A percentile compares a stretch with the other conserved stretches of the same genome.
Evolutionary conservation across 148 eudicot species (phyloP).

Genomic region (Rhododendron ferrugineum): DNA sequence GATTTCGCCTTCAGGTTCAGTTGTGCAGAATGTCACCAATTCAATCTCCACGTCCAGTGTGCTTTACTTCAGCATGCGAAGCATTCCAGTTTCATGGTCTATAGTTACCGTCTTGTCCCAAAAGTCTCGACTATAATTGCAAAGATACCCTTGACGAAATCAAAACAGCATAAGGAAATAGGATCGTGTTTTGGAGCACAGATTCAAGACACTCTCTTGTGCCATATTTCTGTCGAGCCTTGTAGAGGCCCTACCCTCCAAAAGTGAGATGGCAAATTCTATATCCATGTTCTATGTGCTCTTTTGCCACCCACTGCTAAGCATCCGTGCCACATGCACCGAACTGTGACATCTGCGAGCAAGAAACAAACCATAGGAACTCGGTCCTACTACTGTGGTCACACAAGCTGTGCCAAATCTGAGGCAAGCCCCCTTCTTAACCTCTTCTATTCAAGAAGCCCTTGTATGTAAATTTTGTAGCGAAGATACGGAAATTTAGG

Average conservation of each 20-base stretch:
- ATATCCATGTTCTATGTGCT: not conserved
- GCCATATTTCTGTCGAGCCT: not conserved
- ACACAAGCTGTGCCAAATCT: constrained; percentile 4
- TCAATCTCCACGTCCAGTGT: constrained; percentile 6
- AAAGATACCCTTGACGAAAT: not conserved
- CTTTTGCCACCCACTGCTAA: not conserved
- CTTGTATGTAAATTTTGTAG: not conserved
- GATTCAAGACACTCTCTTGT: not conserved
- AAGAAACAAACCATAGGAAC: not conserved
- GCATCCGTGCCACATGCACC: not conserved
- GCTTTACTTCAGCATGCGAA: not conserved
- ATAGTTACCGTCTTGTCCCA: not conserved
- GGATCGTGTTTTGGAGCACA: not conserved
- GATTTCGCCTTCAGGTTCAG: not conserved
- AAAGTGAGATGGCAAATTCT: not conserved
- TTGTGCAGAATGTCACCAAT: not conserved
- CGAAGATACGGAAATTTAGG: not conserved
- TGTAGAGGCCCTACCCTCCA: not conserved
- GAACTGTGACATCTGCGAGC: not conserved
- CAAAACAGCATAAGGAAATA: not conserved
- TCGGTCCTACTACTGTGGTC: constrained; percentile 2
- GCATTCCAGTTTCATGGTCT: not conserved
- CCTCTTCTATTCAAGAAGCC: not conserved
- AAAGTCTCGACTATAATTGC: not conserved
- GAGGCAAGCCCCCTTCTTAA: not conserved